A percentile compares a stretch with the other conserved stretches of the same genome.
Evolutionary conservation across 495 filamentous ascomycete genomes (phyloP).

Genomic region (Tirmania nivea): DNA sequence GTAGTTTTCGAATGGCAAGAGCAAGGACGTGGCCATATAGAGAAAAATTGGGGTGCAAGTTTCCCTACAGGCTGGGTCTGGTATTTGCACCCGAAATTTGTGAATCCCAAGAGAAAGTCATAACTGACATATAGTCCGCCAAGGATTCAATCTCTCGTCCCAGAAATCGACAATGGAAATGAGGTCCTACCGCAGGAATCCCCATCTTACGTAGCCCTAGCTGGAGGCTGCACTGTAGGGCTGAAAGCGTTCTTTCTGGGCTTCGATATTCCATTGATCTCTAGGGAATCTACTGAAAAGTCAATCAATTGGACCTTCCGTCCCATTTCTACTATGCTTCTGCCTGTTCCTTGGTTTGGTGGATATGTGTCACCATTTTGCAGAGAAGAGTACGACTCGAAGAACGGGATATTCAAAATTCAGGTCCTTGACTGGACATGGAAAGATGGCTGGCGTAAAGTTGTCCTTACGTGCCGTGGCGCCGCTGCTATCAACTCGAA

Average conservation of each 20-base stretch:
- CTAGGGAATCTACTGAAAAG: slow-evolving; percentile 13
- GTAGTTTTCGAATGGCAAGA: slow-evolving; percentile 1
- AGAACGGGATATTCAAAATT: slow-evolving; percentile 12
- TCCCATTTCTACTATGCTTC: slow-evolving; percentile 10
- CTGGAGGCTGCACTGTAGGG: slow-evolving; percentile 25
- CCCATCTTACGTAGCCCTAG: slow-evolving; percentile 10
- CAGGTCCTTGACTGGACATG: slow-evolving; percentile 16
- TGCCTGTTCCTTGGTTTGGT: background rate
- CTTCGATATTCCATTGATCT: slow-evolving; percentile 1
- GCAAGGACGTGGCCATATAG: slow-evolving; percentile 23
- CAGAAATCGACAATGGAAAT: slow-evolving; percentile 13
- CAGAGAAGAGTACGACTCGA: slow-evolving; percentile 19
- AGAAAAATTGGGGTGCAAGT: slow-evolving; percentile 28
- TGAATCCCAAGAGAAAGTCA: too few species aligned
- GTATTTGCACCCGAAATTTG: slow-evolving; percentile 5
- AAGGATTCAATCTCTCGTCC: slow-evolving; percentile 1
- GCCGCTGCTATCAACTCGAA: background rate
- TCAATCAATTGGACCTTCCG: slow-evolving; percentile 13
- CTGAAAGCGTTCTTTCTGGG: slow-evolving; percentile 26
- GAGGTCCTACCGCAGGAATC: background rate
- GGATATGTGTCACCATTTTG: slow-evolving; percentile 17
- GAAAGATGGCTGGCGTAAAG: slow-evolving; percentile 20
- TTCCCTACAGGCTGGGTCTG: slow-evolving; percentile 28
- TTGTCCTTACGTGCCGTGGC: slow-evolving; percentile 16
- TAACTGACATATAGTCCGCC: background rate